These are phyloP conservation scores for Blastobotrys chiropterorum DNA, from an alignment of 805 yeast species.

Conservation along the genomic window DNA sequence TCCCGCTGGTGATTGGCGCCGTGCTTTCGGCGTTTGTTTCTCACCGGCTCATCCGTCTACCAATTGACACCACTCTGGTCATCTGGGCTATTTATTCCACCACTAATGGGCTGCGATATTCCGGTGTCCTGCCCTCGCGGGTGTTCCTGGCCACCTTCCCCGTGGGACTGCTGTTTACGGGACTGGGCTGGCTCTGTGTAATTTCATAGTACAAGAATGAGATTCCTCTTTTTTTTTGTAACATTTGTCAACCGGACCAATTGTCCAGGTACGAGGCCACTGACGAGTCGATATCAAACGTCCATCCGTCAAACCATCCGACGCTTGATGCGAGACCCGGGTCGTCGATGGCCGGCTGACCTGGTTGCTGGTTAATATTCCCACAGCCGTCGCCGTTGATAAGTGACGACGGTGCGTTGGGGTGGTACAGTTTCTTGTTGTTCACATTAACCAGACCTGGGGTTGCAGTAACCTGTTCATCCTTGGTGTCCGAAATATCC, in stretches of 20 bases:
- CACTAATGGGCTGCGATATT: constrained; percentile 48
- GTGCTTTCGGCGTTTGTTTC: constrained; percentile 42
- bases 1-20: constrained; percentile 56
- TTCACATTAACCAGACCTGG: not conserved
- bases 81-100: constrained; percentile 65
- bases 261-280: constrained; percentile 3
- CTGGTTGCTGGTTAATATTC: not conserved
- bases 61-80: constrained; percentile 41
- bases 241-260: not conserved
- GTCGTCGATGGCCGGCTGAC: not conserved
- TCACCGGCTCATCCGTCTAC: constrained; percentile 44
- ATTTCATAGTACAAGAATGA: constrained; percentile 39
- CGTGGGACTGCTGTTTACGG: constrained; percentile 54
- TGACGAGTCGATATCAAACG: constrained; percentile 4
- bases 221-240: not conserved
- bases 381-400: not conserved
- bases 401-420: not conserved
- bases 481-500: not conserved
- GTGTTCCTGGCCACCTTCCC: constrained; percentile 61
- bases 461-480: constrained; percentile 2
- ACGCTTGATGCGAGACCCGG: constrained; percentile 1
- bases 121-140: constrained; percentile 60
- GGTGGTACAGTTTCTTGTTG: not conserved
- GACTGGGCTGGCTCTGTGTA: constrained; percentile 61
- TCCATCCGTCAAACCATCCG: constrained; percentile 9